These are phyloP conservation scores for Aspergillus sclerotioniger DNA, from an alignment of 495 filamentous ascomycete species.

Conservation along the genomic window DNA sequence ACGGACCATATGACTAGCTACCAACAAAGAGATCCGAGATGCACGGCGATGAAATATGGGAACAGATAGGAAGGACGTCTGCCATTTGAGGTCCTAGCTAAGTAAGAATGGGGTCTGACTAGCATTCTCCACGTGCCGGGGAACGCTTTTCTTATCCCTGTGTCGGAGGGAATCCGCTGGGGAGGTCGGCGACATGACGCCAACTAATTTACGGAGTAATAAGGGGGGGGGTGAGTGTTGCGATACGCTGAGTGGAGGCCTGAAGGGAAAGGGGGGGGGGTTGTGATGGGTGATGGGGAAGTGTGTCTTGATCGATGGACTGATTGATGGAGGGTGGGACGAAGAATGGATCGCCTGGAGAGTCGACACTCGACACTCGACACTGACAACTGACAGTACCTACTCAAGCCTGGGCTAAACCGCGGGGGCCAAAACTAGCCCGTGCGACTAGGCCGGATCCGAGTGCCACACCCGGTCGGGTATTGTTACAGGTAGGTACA, in stretches of 20 bases:
- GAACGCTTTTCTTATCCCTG: conserved; percentile 5
- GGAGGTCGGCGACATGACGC: conserved; percentile 1
- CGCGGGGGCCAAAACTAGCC: background rate
- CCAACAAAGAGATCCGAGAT: background rate
- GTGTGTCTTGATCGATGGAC: too few relatives aligned
- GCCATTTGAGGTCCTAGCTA: background rate
- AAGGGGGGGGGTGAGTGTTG: too few relatives aligned
- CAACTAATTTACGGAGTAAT: background rate
- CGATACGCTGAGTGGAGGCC: background rate
- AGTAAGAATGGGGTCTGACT: background rate
- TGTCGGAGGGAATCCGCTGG: background rate
- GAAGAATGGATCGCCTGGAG: background rate
- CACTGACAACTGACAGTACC: too few relatives aligned
- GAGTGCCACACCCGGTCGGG: background rate
- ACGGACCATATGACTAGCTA: background rate
- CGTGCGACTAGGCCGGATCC: background rate
- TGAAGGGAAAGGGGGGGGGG: background rate
- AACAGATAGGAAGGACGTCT: background rate
- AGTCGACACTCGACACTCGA: too few relatives aligned
- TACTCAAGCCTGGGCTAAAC: background rate
- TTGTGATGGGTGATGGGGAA: background rate
- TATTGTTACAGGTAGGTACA: background rate
- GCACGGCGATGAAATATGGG: background rate
- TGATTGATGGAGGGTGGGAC: background rate
- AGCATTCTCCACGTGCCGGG: conserved; percentile 7